Evolutionary conservation across 495 filamentous ascomycete species (phyloP).

Genomic region (Rhypophila decipiens): DNA sequence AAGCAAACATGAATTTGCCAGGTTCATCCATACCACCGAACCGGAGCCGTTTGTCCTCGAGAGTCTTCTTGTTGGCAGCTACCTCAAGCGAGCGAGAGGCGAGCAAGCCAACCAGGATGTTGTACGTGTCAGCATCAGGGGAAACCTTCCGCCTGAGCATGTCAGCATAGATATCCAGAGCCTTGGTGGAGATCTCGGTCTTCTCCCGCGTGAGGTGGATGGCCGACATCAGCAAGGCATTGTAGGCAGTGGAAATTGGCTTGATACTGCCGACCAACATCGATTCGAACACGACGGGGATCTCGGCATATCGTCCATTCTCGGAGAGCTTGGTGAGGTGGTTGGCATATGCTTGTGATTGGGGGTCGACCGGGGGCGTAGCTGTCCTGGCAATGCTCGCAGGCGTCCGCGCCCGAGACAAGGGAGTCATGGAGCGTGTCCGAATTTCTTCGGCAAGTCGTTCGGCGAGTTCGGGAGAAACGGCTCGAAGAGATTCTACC

Average conservation of each 20-base stretch:
- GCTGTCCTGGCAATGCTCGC: constrained; percentile 33
- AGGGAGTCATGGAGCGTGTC: constrained; percentile 32
- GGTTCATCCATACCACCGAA: constrained; percentile 82
- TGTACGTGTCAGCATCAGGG: constrained; percentile 79
- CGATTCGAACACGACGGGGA: constrained; percentile 81
- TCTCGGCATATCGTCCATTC: constrained; percentile 66
- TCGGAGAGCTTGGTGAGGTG: constrained; percentile 67
- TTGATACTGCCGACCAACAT: constrained; percentile 72
- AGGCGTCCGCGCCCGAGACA: constrained; percentile 35
- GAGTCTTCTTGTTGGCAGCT: constrained; percentile 54
- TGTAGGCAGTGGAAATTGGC: constrained; percentile 80
- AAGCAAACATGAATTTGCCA: constrained; percentile 85
- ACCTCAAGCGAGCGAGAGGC: constrained; percentile 72
- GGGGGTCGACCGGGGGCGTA: constrained; percentile 44
- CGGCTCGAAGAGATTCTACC: constrained; percentile 27
- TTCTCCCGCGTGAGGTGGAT: constrained; percentile 65
- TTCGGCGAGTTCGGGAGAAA: constrained; percentile 29
- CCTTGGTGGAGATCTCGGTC: constrained; percentile 78
- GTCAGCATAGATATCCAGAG: constrained; percentile 89
- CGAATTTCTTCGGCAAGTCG: constrained; percentile 31
- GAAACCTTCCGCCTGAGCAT: constrained; percentile 82
- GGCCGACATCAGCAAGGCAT: constrained; percentile 77
- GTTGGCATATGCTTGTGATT: constrained; percentile 63
- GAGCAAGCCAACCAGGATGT: constrained; percentile 74
- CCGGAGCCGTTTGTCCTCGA: constrained; percentile 70